Conservation (phyloP, 768 basidiomycete genomes). For the Pulveroboletus ravenelii region DNA sequence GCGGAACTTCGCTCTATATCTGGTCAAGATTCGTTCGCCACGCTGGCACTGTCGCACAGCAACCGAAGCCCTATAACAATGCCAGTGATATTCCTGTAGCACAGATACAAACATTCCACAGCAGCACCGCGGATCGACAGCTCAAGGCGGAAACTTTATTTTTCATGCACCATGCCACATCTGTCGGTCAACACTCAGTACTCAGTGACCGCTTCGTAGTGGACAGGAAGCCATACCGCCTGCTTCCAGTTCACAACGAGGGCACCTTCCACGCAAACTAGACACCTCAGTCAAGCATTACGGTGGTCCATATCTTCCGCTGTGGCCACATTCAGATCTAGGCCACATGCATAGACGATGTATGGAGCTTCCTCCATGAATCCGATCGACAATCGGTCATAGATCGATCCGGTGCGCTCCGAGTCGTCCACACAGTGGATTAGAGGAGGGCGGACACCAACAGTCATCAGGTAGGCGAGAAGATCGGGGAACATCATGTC, state of each 20-base stretch:
- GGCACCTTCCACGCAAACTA: not conserved
- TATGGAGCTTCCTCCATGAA: conserved; percentile 11
- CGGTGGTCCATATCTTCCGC: not conserved
- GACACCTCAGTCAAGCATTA: conserved; percentile 12
- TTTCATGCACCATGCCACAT: conserved; percentile 9
- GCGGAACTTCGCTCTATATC: not conserved
- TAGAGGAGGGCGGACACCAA: not conserved
- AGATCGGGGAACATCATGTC: not conserved
- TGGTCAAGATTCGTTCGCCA: not conserved
- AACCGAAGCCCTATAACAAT: not conserved
- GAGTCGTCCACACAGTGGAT: not conserved
- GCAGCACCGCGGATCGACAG: too few relatives aligned
- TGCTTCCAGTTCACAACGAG: conserved; percentile 11
- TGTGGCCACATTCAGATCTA: conserved; percentile 8
- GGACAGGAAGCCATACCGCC: conserved; percentile 2
- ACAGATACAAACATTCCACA: too few relatives aligned
- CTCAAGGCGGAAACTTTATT: not conserved
- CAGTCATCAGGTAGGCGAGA: too few relatives aligned
- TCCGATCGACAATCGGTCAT: not conserved
- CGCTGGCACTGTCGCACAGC: conserved; percentile 13
- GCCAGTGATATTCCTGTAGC: too few relatives aligned
- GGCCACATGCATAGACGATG: conserved; percentile 8
- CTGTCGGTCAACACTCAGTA: not conserved
- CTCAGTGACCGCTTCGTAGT: not conserved
- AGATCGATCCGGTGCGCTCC: not conserved